A percentile compares a stretch with the other conserved stretches of the same genome.
Evolutionary conservation across 805 yeast genomes (phyloP).

Genomic region (Tetrapisispora namnaoensis): DNA sequence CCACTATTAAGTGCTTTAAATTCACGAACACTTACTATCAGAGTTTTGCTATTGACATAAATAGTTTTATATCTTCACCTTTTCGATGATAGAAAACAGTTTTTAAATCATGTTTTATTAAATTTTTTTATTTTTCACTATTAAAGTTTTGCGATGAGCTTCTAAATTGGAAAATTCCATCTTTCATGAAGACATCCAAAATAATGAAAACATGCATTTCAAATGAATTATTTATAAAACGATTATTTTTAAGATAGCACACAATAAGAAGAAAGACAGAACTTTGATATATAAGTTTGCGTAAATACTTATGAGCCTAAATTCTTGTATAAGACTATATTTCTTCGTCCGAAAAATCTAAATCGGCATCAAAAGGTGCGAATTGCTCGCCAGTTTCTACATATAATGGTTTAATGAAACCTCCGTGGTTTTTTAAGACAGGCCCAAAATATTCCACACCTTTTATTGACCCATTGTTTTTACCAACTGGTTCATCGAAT

Average conservation of each 20-base stretch:
- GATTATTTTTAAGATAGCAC: too few relatives aligned
- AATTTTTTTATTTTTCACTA: not conserved
- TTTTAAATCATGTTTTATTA: too few relatives aligned
- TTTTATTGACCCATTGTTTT: constrained; percentile 67
- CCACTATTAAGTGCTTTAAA: not conserved
- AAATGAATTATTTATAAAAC: not conserved
- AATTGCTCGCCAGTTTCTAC: constrained; percentile 56
- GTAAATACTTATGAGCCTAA: not conserved
- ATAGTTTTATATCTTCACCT: too few relatives aligned
- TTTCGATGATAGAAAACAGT: too few relatives aligned
- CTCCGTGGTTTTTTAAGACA: constrained; percentile 48
- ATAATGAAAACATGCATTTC: not conserved
- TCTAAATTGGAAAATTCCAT: not conserved
- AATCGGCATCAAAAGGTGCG: constrained; percentile 37
- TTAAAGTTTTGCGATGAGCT: constrained; percentile 2
- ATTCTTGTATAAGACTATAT: constrained; percentile 16
- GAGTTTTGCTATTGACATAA: too few relatives aligned
- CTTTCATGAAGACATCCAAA: too few relatives aligned
- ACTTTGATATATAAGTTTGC: too few relatives aligned
- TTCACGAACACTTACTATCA: too few relatives aligned
- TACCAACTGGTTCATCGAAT: constrained; percentile 79
- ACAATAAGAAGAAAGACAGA: too few relatives aligned
- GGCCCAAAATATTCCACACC: constrained; percentile 54
- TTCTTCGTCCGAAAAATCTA: constrained; percentile 35
- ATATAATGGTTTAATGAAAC: constrained; percentile 61